Evolutionary conservation across 129 eudicot species (phyloP), one percentile per base, ranked within the genome.

Genomic region (Tagetes erecta): DNA sequence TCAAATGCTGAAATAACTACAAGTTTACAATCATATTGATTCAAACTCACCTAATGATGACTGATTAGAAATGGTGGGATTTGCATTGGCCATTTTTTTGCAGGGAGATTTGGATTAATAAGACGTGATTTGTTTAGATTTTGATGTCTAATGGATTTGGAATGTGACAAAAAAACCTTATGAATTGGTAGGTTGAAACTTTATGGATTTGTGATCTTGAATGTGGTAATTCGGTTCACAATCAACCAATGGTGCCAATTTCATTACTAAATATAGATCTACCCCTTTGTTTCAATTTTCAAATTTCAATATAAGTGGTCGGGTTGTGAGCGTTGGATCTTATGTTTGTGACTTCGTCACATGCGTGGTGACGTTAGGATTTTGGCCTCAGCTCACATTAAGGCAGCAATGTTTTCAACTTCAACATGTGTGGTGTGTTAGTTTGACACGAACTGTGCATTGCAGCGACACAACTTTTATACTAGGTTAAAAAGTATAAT

Each of bases 31-130:
- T 8, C 6, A 57, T 35, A 53, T 67, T 67, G 39, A 42, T 34
- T 53, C 20, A 41, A n/a, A 55, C 62, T 68, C 33, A 68, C 81
- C 31, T 38, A 51, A 47, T 35, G 63, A 41, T 14, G 70, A 60
- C 36, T 41, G 50, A 47, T 74, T 62, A 27, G 78, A 74, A 60
- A 74, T 62, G 0, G 60, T 74, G 12, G 78, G 78, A 62, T 40
- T 49, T 58, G 5, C 7, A 38, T 63, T 8, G 6, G 62, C 45
- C 64, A 64, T 74, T 63, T 49, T 11, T 44, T 67, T 20, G 9
- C 30, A 53, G 51, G 9, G 12, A 70, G 47, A 70, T 51, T 52
- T 3, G 33, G 59, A 33, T 6, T 31, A n/a, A 45, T 4, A 46
- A 34, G 20, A 50, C 57, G 36, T 71, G 75, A 44, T 38, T 71